phyloP scores from a whole-genome alignment of 495 filamentous ascomycete genomes.

The Penicillium taxi region DNA sequence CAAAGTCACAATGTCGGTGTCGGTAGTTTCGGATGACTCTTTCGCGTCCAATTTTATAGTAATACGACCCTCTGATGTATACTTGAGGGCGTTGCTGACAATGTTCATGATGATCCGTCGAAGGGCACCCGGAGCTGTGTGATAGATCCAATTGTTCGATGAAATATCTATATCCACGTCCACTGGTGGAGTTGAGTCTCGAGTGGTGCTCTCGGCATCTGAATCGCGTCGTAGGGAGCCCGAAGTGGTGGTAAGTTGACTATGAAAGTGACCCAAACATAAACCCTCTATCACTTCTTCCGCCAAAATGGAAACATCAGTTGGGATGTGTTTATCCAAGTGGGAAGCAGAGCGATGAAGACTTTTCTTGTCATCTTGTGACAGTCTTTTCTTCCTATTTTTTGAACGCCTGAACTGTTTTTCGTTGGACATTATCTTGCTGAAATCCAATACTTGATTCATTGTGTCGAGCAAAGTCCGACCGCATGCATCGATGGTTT shows the following conservation, averaged over 20 bases:
- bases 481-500: slow-evolving; percentile 66
- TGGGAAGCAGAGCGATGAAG: too few species aligned
- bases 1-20: slow-evolving; percentile 27
- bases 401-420: slow-evolving; percentile 5
- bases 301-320: slow-evolving; percentile 5
- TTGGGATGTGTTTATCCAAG: slow-evolving; percentile 6
- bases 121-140: slow-evolving; percentile 53
- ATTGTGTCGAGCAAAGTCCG: slow-evolving; percentile 53
- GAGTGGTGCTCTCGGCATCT: background rate
- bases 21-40: slow-evolving; percentile 15
- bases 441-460: slow-evolving; percentile 18
- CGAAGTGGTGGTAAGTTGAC: background rate
- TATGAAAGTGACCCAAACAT: slow-evolving; percentile 7
- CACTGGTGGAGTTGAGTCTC: slow-evolving; percentile 36
- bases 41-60: slow-evolving; percentile 45
- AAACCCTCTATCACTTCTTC: slow-evolving; percentile 16
- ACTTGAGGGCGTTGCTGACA: slow-evolving; percentile 67
- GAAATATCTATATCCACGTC: slow-evolving; percentile 45
- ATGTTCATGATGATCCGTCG: slow-evolving; percentile 64
- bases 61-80: slow-evolving; percentile 53
- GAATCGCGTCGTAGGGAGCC: too few species aligned
- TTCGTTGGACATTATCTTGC: slow-evolving; percentile 13
- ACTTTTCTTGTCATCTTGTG: too few species aligned
- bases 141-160: slow-evolving; percentile 45
- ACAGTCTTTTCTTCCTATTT: slow-evolving; percentile 7